Evolutionary conservation across 208 protist species (phyloP).

Genomic region (Leishmania aethiopica): DNA sequence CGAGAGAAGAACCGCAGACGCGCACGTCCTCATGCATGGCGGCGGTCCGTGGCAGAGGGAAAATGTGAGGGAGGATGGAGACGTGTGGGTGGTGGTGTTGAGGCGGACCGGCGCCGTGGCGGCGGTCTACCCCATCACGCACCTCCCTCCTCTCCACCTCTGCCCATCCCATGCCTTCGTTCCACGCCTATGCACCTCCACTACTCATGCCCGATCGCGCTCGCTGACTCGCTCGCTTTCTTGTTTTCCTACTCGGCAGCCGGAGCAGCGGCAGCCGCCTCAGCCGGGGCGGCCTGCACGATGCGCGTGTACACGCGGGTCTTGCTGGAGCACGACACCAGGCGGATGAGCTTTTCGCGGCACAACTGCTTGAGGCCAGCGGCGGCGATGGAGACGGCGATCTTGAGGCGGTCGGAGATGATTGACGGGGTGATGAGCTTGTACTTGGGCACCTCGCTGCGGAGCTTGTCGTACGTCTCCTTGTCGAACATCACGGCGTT

Average conservation of each 20-base stretch:
- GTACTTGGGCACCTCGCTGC: constrained; percentile 91
- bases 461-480: constrained; percentile 83
- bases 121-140: not conserved
- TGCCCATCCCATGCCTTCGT: not conserved
- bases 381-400: constrained; percentile 84
- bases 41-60: not conserved
- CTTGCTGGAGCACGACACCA: constrained; percentile 82
- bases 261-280: constrained; percentile 32
- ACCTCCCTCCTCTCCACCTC: not conserved
- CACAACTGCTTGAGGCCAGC: constrained; percentile 88
- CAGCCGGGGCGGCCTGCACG: constrained; percentile 37
- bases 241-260: constrained; percentile 24
- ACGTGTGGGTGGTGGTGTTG: not conserved
- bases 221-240: not conserved
- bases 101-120: not conserved
- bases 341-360: constrained; percentile 79
- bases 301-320: constrained; percentile 82
- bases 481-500: constrained; percentile 94
- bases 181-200: not conserved
- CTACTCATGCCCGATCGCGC: not conserved
- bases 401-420: constrained; percentile 91
- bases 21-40: not conserved
- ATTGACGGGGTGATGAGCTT: constrained; percentile 92
- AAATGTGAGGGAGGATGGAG: not conserved
- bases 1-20: not conserved